phyloP scores from a whole-genome alignment of 1,284 basidiomycete genomes.

The Sporisorium reilianum region DNA sequence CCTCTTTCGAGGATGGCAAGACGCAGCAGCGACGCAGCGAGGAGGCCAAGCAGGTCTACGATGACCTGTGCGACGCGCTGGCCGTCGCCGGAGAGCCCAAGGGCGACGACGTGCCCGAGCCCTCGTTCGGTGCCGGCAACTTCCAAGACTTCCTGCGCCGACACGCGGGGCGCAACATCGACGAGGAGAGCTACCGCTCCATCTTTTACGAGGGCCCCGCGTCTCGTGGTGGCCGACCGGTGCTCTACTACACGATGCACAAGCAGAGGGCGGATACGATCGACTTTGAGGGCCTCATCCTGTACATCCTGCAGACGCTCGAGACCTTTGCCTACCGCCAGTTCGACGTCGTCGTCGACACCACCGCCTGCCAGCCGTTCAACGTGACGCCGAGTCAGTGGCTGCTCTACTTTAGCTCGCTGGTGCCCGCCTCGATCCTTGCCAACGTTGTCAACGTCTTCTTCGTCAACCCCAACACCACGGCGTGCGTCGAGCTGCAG shows the following conservation, averaged over 20 bases:
- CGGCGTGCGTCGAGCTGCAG: constrained; percentile 43
- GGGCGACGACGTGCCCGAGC: constrained; percentile 38
- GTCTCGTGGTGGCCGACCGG: constrained; percentile 69
- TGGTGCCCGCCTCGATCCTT: constrained; percentile 52
- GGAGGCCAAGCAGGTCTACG: constrained; percentile 46
- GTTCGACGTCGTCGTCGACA: constrained; percentile 60
- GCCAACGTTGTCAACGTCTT: constrained; percentile 56
- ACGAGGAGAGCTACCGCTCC: constrained; percentile 51
- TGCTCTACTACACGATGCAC: constrained; percentile 72
- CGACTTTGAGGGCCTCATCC: constrained; percentile 84
- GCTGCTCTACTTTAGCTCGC: constrained; percentile 58
- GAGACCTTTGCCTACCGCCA: constrained; percentile 42
- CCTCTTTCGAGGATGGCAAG: constrained; percentile 11
- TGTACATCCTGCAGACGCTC: constrained; percentile 55
- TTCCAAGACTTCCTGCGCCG: constrained; percentile 59
- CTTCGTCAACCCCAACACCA: constrained; percentile 61
- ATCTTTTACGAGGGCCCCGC: constrained; percentile 60
- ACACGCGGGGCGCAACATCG: constrained; percentile 54
- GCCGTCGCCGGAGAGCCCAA: constrained; percentile 55
- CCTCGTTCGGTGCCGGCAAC: constrained; percentile 37
- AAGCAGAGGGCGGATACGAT: constrained; percentile 81
- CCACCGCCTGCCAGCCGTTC: constrained; percentile 47
- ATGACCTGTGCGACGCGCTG: constrained; percentile 53
- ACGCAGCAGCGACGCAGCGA: constrained; percentile 8
- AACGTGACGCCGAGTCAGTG: constrained; percentile 60